A percentile compares a stretch with the other conserved stretches of the same genome.
phyloP scores from a whole-genome alignment of 1,139 yeast genomes.

The Suhomyces taliae region DNA sequence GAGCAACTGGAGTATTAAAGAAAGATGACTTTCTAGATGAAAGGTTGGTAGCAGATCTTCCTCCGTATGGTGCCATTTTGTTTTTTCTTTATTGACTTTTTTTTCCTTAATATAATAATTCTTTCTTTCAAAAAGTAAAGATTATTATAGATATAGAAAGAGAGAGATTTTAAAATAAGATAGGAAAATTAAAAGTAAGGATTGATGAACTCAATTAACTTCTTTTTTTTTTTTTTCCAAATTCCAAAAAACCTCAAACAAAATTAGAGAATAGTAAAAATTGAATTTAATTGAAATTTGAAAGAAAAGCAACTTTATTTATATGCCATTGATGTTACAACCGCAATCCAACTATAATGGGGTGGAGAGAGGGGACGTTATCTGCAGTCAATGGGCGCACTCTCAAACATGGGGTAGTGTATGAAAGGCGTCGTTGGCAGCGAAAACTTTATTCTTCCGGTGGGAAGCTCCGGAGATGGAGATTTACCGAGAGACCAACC shows the following conservation, averaged over 20 bases:
- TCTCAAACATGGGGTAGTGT: constrained; percentile 1
- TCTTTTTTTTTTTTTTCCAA: neutral
- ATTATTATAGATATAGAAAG: too few species aligned
- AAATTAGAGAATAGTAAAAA: too few species aligned
- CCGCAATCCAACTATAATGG: neutral
- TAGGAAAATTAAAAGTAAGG: neutral
- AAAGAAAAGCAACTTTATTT: neutral
- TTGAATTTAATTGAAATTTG: neutral
- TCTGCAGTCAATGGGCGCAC: neutral
- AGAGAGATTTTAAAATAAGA: too few species aligned
- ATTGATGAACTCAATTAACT: neutral
- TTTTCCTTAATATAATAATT: too few species aligned
- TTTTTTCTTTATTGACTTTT: too few species aligned
- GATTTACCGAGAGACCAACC: constrained; percentile 2
- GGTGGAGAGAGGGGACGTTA: neutral
- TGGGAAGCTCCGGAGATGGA: neutral
- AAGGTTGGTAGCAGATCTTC: constrained; percentile 40
- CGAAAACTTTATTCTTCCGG: neutral
- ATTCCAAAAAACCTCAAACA: too few species aligned
- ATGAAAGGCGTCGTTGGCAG: neutral
- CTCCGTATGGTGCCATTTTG: constrained; percentile 8
- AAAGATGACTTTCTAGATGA: constrained; percentile 43
- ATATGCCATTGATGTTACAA: neutral
- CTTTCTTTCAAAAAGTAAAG: too few species aligned
- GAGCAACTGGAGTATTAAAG: constrained; percentile 36